Conservation (phyloP, 768 basidiomycete species). For the Lepiota venenata region DNA sequence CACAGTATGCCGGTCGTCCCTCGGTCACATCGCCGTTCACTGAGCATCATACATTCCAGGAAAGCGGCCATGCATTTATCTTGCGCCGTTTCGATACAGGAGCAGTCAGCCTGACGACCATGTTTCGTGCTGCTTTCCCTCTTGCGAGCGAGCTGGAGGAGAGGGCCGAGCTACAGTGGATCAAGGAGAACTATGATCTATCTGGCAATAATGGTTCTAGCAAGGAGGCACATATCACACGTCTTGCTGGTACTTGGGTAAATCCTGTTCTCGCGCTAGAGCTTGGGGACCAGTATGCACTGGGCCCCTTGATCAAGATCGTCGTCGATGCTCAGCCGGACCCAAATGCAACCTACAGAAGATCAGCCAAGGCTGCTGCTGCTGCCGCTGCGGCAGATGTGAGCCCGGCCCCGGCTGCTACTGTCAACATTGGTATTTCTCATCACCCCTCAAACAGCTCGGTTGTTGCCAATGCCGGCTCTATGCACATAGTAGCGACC, state of each 20-base stretch:
- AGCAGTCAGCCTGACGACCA: constrained; percentile 89
- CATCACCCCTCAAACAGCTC: constrained; percentile 2
- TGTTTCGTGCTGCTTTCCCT: constrained; percentile 95
- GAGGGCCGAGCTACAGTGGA: constrained; percentile 77
- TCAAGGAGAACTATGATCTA: constrained; percentile 75
- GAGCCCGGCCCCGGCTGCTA: constrained; percentile 31
- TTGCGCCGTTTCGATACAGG: constrained; percentile 92
- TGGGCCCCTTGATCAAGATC: constrained; percentile 56
- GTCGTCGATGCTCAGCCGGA: constrained; percentile 77
- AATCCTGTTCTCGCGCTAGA: constrained; percentile 58
- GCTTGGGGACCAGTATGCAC: constrained; percentile 64
- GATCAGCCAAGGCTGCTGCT: constrained; percentile 47
- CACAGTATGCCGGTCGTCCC: constrained; percentile 51
- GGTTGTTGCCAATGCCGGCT: constrained; percentile 1
- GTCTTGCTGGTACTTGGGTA: constrained; percentile 91
- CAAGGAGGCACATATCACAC: constrained; percentile 54
- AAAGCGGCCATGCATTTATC: constrained; percentile 86
- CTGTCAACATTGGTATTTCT: constrained; percentile 11
- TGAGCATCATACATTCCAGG: constrained; percentile 37
- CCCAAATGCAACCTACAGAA: constrained; percentile 73
- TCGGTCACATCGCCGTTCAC: constrained; percentile 14
- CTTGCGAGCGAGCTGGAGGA: constrained; percentile 74
- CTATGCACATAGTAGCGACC: not conserved
- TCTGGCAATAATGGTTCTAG: constrained; percentile 73
- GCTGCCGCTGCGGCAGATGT: constrained; percentile 25